phyloP scores from a whole-genome alignment of 2,329 filamentous ascomycete species.

The Aspergillus novoparasiticus region DNA sequence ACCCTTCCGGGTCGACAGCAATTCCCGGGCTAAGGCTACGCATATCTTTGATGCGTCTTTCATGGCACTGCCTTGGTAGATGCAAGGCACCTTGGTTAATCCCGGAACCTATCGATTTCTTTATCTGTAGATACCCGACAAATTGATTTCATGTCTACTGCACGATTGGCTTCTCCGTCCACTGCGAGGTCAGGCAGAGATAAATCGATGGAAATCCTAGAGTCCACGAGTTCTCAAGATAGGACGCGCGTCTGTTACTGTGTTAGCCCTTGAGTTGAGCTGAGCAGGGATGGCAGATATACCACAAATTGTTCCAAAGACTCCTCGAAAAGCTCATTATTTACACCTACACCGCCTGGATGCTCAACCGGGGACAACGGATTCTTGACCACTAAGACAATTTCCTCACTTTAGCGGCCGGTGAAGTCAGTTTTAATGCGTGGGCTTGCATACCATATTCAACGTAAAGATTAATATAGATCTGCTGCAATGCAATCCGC shows the following conservation, averaged over 20 bases:
- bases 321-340: slow-evolving; percentile 66
- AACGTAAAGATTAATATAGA: slow-evolving; percentile 97
- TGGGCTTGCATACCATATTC: slow-evolving; percentile 70
- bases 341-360: slow-evolving; percentile 62
- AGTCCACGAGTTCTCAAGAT: slow-evolving; percentile 22
- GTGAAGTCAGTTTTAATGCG: not conserved
- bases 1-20: not conserved
- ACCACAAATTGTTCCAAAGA: slow-evolving; percentile 57
- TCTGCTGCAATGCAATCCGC: slow-evolving; percentile 92
- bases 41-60: not conserved
- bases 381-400: slow-evolving; percentile 62
- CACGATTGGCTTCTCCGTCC: not conserved
- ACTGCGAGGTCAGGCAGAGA: not conserved
- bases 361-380: slow-evolving; percentile 64
- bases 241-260: slow-evolving; percentile 34
- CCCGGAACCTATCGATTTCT: not conserved
- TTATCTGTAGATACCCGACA: not conserved
- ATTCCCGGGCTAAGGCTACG: not conserved
- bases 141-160: not conserved
- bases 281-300: slow-evolving; percentile 23
- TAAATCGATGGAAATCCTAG: not conserved
- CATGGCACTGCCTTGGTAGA: not conserved
- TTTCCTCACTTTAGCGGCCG: not conserved
- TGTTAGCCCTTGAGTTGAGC: slow-evolving; percentile 21
- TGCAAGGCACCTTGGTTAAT: not conserved